phyloP scores from a whole-genome alignment of 306 rosid species.

The Abrus pulchellus region DNA sequence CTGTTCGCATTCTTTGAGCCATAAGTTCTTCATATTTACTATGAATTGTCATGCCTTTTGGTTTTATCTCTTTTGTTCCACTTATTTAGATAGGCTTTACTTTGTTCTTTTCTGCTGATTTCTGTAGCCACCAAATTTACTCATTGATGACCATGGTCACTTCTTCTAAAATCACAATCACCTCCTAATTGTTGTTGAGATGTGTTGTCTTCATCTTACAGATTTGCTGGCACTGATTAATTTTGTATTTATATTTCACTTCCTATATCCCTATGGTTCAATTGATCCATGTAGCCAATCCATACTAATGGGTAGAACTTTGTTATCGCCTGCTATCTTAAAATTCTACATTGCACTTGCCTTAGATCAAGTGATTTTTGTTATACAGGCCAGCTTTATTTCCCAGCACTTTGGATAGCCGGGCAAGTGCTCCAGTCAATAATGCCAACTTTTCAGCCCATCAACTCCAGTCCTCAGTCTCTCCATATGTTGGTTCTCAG shows the following conservation, averaged over 20 bases:
- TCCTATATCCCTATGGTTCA: conserved; percentile 5
- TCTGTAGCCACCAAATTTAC: conserved; percentile 37
- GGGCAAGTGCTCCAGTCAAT: conserved; percentile 37
- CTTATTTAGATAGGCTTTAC: conserved; percentile 39
- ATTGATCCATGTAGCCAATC: conserved; percentile 32
- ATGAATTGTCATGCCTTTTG: not conserved
- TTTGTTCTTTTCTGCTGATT: conserved; percentile 42
- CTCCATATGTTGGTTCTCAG: conserved; percentile 51
- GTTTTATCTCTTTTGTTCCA: conserved; percentile 26
- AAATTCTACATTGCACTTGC: conserved; percentile 28
- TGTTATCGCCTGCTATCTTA: conserved; percentile 7
- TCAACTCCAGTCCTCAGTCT: conserved; percentile 52
- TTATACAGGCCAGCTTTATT: conserved; percentile 59
- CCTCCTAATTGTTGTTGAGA: conserved; percentile 36
- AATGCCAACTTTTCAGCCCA: conserved; percentile 43
- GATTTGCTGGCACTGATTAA: conserved; percentile 37
- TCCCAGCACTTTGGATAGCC: conserved; percentile 53
- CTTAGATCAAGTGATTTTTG: conserved; percentile 39
- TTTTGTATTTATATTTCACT: conserved; percentile 19
- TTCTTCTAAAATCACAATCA: conserved; percentile 49
- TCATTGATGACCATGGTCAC: conserved; percentile 47
- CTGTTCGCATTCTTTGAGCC: conserved; percentile 36
- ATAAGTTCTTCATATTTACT: conserved; percentile 31
- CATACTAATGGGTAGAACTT: conserved; percentile 22
- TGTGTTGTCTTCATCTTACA: conserved; percentile 30